These are phyloP conservation scores for Diaporthe helianthi DNA, from an alignment of 2,329 filamentous ascomycete genomes.

Conservation along the genomic window DNA sequence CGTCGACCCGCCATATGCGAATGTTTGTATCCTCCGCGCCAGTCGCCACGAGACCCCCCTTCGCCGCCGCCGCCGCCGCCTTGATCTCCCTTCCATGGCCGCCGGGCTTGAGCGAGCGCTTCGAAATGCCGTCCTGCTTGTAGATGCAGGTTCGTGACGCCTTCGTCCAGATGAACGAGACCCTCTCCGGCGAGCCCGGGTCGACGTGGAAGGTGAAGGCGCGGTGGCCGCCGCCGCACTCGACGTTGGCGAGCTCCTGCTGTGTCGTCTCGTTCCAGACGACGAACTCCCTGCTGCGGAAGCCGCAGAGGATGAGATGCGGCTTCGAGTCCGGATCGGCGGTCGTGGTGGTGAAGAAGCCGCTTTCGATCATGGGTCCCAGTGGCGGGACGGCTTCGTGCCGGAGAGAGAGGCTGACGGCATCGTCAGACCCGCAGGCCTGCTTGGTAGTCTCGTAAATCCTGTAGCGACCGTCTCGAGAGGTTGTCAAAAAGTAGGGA, in stretches of 20 bases:
- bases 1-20: slow-evolving; percentile 68
- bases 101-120: slow-evolving; percentile 67
- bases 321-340: slow-evolving; percentile 42
- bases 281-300: slow-evolving; percentile 79
- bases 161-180: slow-evolving; percentile 70
- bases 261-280: slow-evolving; percentile 79
- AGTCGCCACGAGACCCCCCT: slow-evolving; percentile 59
- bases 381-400: slow-evolving; percentile 76
- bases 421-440: slow-evolving; percentile 34
- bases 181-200: slow-evolving; percentile 43
- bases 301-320: slow-evolving; percentile 79
- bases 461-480: slow-evolving; percentile 78
- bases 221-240: slow-evolving; percentile 86
- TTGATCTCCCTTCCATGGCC: slow-evolving; percentile 86
- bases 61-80: slow-evolving; percentile 51
- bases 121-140: slow-evolving; percentile 46
- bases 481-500: slow-evolving; percentile 70
- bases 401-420: slow-evolving; percentile 53
- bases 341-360: slow-evolving; percentile 59
- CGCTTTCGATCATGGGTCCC: slow-evolving; percentile 77
- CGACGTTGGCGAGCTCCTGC: slow-evolving; percentile 72
- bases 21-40: slow-evolving; percentile 78
- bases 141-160: slow-evolving; percentile 54
- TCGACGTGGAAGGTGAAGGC: slow-evolving; percentile 65
- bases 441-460: slow-evolving; percentile 58